Evolutionary conservation across 2,329 filamentous ascomycete species (phyloP), one percentile per base, ranked within the genome.

Genomic region (Stylonectria norvegica): DNA sequence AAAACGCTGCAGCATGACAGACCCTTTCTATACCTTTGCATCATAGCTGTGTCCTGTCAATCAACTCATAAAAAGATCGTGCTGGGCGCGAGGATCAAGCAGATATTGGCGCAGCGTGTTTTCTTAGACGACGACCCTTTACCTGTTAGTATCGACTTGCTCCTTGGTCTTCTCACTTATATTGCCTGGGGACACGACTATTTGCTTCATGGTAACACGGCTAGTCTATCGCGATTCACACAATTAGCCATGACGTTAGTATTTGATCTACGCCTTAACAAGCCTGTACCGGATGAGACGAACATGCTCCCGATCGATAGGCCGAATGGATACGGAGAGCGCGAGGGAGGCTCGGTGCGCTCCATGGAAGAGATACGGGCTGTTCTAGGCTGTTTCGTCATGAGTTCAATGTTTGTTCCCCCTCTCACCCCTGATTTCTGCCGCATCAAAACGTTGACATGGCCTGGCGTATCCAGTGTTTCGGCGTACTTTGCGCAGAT

Each of bases 401-500:
- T 36, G 5, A 36, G 34, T 18, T 37, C 35, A 17, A 37, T 37
- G 35, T 37, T 20, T 7, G 35, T 37, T 7, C 12, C 22, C 22
- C 7, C 22, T 12, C 7, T 12, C 12, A 7, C 22, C 22, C 22
- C 7, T 25, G 7, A 25, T 25, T 25, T 25, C 7, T 25, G 22
- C 22, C 22, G 12, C 22, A 25, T 25, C 22, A 7, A 25, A 30
- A 37, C 20, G 16, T 5, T 8, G 4, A 22, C 4, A 7, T 10
- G 10, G 14, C 4, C 19, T 22, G 12, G 20, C 35, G 5, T 11
- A 37, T n/a, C 16, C 20, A 30, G 35, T 30, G 20, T 37, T 16
- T 37, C 23, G 15, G 18, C 23, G 9, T 37, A 37, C 22, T 37
- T 37, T 37, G 16, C 23, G 16, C 35, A 37, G 17, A 37, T 37